Evolutionary conservation across 1,284 basidiomycete species (phyloP), one percentile per base, ranked within the genome.

Genomic region (Mycosarcoma mackinlayi): DNA sequence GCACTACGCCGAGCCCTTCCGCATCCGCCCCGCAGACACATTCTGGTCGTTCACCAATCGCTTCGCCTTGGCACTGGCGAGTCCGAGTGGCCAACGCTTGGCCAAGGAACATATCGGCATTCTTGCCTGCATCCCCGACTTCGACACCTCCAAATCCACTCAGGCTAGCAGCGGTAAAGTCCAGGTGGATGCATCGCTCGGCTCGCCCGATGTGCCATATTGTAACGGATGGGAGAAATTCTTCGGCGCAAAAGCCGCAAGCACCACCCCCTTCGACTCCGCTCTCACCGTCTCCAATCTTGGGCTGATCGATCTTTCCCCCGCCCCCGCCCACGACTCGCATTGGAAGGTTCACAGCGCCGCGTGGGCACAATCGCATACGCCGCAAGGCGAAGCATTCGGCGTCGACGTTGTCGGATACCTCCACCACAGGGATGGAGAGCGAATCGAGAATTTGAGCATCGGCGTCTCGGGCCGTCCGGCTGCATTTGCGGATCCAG

Each of bases 181-280:
- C 16, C 21, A 44, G 38, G 50, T 28, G 11, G 25, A 41, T 2
- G 21, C 10, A 16, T 9, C 45, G 1, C 31, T 34, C 13, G 21
- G 30, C 2, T n/a, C n/a, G n/a, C 6, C 30, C 6, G 30, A 40
- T n/a, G 28, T 11, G 7, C n/a, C 3, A 2, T 62, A 40, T 21
- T 16, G 21, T 0, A 68, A 61, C 23, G 65, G 65, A 4, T 68
- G 65, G 65, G 65, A 68, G 23, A 48, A 58, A 35, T 57, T 58
- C 27, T 68, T 62, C n/a, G 53, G 40, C 13, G 19, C 39, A 5
- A 42, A 45, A 19, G 6, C 30, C 0, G 4, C 24, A 1, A 44
- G 49, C 1, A 2, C 8, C 0, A 21, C 28, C 0, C 59, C 65
- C 0, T 68, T 53, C 19, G 54, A 53, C 18, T 21, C 50, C 11